phyloP scores from a whole-genome alignment of 495 filamentous ascomycete species.

The Aspergillus cavernicola region DNA sequence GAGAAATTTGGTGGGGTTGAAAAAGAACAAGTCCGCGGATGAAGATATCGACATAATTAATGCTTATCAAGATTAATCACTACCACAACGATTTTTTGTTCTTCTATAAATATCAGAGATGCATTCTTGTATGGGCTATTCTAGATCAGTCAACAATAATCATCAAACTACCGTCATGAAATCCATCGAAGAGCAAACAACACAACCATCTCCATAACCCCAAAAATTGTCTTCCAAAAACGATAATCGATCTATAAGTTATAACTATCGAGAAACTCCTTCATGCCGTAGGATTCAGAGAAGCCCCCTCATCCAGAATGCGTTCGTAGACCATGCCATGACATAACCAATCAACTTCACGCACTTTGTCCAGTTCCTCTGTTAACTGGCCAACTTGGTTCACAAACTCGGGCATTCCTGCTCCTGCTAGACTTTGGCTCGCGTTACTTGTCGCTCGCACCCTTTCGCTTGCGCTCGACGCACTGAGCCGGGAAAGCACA shows the following conservation, averaged over 20 bases:
- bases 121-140: neutral
- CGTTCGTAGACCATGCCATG: conserved; percentile 81
- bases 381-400: conserved; percentile 75
- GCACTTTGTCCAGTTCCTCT: conserved; percentile 71
- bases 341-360: conserved; percentile 71
- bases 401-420: conserved; percentile 89
- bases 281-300: neutral
- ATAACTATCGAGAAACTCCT: conserved; percentile 19
- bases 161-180: neutral
- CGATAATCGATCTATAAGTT: neutral
- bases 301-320: conserved; percentile 40
- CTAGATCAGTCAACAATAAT: neutral
- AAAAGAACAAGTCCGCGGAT: no score
- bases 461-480: conserved; percentile 73
- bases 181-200: neutral
- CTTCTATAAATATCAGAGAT: neutral
- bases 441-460: conserved; percentile 77
- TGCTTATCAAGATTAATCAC: no score
- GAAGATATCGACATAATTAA: no score
- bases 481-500: conserved; percentile 70
- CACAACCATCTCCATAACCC: neutral
- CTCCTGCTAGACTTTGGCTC: conserved; percentile 72
- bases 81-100: no score
- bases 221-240: neutral
- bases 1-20: neutral